These are phyloP conservation scores for Megacollybia platyphylla DNA, from an alignment of 1,284 basidiomycete species.

Conservation along the genomic window DNA sequence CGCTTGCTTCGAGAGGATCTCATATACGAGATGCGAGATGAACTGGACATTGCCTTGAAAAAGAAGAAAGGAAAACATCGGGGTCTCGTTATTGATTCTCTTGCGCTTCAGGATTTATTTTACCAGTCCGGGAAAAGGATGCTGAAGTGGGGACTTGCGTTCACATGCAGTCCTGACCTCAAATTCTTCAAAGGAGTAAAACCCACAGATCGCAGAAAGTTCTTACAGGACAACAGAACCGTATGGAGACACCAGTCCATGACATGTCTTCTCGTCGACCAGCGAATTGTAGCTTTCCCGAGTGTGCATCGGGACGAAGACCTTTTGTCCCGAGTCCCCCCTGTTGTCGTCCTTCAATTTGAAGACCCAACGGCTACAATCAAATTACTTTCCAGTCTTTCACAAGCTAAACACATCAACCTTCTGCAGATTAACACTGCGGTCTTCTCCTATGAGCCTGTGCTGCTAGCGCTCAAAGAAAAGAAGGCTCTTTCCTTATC, in stretches of 20 bases:
- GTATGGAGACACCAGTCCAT: conserved; percentile 38
- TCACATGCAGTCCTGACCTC: conserved; percentile 29
- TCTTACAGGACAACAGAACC: conserved; percentile 26
- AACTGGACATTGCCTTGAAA: conserved; percentile 29
- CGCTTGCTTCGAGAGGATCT: conserved; percentile 55
- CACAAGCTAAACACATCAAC: conserved; percentile 20
- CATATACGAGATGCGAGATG: conserved; percentile 50
- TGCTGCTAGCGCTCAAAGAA: conserved; percentile 37
- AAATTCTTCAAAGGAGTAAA: conserved; percentile 20
- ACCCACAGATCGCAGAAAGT: conserved; percentile 14
- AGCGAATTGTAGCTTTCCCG: conserved; percentile 36
- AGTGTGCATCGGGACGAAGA: conserved; percentile 41
- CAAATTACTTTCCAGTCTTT: conserved; percentile 25
- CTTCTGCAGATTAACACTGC: conserved; percentile 49
- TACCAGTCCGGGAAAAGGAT: conserved; percentile 15
- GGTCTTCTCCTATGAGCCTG: conserved; percentile 47
- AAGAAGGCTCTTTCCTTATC: conserved; percentile 28
- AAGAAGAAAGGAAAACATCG: conserved; percentile 33
- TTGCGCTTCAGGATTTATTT: conserved; percentile 21
- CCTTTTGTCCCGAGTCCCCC: conserved; percentile 29
- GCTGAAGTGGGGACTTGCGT: conserved; percentile 27
- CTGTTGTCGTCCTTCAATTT: conserved; percentile 38
- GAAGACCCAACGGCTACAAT: conserved; percentile 24
- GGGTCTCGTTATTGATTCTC: conserved; percentile 25
- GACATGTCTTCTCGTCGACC: conserved; percentile 35